Evolutionary conservation across 331 rosid species (phyloP).

Genomic region (Rhamnella rubrinervis): DNA sequence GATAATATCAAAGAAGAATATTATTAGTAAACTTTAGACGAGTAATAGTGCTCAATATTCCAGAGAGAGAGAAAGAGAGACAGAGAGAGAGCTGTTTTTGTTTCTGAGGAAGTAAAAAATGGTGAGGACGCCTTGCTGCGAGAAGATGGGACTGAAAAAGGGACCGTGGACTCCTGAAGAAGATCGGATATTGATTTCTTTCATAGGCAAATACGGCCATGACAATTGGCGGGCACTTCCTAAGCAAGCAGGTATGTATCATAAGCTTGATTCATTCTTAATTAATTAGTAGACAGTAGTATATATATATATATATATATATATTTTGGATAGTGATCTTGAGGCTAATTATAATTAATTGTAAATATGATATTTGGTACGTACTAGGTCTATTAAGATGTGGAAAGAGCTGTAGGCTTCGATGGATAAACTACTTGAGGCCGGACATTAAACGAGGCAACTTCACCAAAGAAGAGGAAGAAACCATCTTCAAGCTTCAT

Average conservation of each 20-base stretch:
- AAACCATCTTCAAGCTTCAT: slow-evolving; percentile 61
- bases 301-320: too few species aligned
- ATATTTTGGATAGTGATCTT: too few species aligned
- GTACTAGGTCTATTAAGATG: slow-evolving; percentile 69
- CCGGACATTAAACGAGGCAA: slow-evolving; percentile 98
- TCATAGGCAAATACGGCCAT: slow-evolving; percentile 62
- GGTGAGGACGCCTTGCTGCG: slow-evolving; percentile 98
- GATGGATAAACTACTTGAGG: slow-evolving; percentile 79
- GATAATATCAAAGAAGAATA: too few species aligned
- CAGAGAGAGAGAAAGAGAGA: too few species aligned
- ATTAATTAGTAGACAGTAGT: too few species aligned
- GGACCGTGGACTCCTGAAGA: slow-evolving; percentile 95
- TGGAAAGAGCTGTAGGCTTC: slow-evolving; percentile 91
- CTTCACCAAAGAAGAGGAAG: slow-evolving; percentile 82
- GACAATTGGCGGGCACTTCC: slow-evolving; percentile 98
- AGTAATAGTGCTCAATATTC: too few species aligned
- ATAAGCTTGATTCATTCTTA: too few species aligned
- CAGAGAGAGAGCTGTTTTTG: too few species aligned
- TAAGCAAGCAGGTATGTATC: slow-evolving; percentile 64
- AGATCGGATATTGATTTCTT: slow-evolving; percentile 66
- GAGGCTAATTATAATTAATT: too few species aligned
- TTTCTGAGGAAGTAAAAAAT: slow-evolving; percentile 21
- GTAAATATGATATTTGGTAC: not conserved
- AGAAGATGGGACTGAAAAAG: slow-evolving; percentile 83
- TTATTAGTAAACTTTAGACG: too few species aligned